A percentile compares a stretch with the other conserved stretches of the same genome.
These are phyloP conservation scores for Xylariaceae sp. DNA, from an alignment of 2,329 filamentous ascomycete species.

Conservation along the genomic window DNA sequence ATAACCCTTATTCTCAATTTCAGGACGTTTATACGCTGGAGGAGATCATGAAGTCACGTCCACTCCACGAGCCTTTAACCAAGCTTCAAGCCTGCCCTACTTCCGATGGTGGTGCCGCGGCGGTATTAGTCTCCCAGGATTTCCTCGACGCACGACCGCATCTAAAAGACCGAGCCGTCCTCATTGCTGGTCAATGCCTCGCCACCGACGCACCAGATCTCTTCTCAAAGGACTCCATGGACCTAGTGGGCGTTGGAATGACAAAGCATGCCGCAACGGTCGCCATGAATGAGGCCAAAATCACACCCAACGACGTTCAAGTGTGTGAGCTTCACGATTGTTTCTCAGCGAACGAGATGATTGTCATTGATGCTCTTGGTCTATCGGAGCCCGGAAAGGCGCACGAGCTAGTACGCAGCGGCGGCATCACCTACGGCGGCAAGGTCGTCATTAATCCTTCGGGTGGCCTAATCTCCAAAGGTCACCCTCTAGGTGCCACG, in stretches of 20 bases:
- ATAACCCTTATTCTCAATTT: slow-evolving; percentile 98
- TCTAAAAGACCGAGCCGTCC: slow-evolving; percentile 73
- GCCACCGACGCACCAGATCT: slow-evolving; percentile 77
- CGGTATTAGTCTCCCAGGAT: slow-evolving; percentile 78
- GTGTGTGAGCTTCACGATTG: slow-evolving; percentile 95
- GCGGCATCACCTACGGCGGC: slow-evolving; percentile 88
- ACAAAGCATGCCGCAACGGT: slow-evolving; percentile 60
- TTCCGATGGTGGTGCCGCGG: slow-evolving; percentile 84
- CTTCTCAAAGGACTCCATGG: slow-evolving; percentile 76
- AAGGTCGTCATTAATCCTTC: slow-evolving; percentile 85
- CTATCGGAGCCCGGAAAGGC: slow-evolving; percentile 75
- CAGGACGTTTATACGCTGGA: slow-evolving; percentile 84
- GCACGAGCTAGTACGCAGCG: slow-evolving; percentile 79
- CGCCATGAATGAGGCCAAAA: slow-evolving; percentile 69
- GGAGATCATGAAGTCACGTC: slow-evolving; percentile 68
- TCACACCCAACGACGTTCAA: slow-evolving; percentile 63
- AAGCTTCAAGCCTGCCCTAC: slow-evolving; percentile 99
- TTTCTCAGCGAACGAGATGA: slow-evolving; percentile 93
- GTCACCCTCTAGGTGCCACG: slow-evolving; percentile 87
- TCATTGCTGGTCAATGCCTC: slow-evolving; percentile 81
- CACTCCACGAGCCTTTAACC: slow-evolving; percentile 81
- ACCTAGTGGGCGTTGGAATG: slow-evolving; percentile 88
- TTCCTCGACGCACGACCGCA: slow-evolving; percentile 84
- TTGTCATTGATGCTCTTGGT: slow-evolving; percentile 80
- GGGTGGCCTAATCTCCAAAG: slow-evolving; percentile 91